Evolutionary conservation across 2,329 filamentous ascomycete genomes (phyloP).

Genomic region (Magnaporthiopsis incrustans): DNA sequence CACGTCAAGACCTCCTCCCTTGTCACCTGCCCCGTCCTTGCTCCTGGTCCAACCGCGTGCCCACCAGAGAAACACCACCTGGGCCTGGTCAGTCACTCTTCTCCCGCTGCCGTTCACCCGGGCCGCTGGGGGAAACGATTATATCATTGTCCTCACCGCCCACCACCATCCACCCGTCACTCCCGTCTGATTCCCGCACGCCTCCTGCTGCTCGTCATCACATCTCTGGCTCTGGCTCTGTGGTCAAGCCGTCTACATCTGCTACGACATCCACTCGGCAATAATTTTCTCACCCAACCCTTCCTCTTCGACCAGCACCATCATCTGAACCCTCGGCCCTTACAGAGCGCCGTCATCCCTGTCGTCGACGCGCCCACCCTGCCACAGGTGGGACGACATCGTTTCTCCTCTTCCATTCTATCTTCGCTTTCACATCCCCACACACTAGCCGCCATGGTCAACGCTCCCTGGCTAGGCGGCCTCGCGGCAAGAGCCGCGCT

Average conservation of each 20-base stretch:
- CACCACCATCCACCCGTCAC: background rate
- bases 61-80: background rate
- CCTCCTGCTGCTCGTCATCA: background rate
- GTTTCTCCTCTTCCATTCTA: background rate
- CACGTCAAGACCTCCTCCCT: background rate
- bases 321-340: background rate
- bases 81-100: background rate
- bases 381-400: background rate
- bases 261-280: background rate
- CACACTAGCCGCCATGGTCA: constrained; percentile 5
- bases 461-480: constrained; percentile 11
- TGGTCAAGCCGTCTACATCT: background rate
- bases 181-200: background rate
- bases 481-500: constrained; percentile 17
- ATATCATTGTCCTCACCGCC: background rate
- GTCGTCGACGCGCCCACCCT: background rate
- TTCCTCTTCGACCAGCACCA: background rate
- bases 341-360: background rate
- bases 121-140: background rate
- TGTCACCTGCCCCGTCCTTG: background rate
- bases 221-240: background rate
- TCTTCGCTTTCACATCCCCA: background rate
- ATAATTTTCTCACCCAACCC: background rate
- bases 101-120: background rate
- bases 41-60: background rate